Base-by-base conservation (phyloP, 257 asterid genomes). In the Fraxinus americana region DNA sequence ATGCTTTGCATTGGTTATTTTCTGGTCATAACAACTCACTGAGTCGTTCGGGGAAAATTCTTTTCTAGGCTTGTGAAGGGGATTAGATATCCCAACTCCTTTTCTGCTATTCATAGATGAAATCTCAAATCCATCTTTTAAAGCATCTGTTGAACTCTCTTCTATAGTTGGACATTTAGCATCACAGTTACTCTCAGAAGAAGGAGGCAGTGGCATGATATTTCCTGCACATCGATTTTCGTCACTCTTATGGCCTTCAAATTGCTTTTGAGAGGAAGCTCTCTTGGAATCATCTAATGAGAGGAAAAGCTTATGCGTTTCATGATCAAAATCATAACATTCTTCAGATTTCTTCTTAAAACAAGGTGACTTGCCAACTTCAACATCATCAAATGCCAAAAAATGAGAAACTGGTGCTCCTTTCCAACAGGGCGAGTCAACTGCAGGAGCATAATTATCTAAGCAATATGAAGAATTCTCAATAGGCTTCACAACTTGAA, bases 351-450 rank as follows among this genome's bases (percentile, higher is more conserved):
- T 88, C 45, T 86, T 73, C 78, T 71, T 79, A 32, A 72, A 75
- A n/a, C 59, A 76, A 81, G 74, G 79, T 7, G 79, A 52, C 45
- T 81, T 61, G 80, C 84, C 79, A 61, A 82, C 75, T 85, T 88
- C 98, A 72, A 81, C 79, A 68, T 45, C 70, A 80, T 87, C 91
- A 71, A 87, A 74, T 2, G 83, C 57, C 39, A 94, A 82, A 70
- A 87, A 79, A 27, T 80, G 89, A 82, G 92, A 84, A 78, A 88
- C 87, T 6, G 93, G 85, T 67, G 97, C 91, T 68, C 98, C 98
- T 88, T 84, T 96, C 98, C 98, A 96, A 86, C 99, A 96, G 71
- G 99, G 98, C 32, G 99, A 96, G 86, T 96, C 99, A 41, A 84
- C 96, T 45, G 87, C 90, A 11, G 80, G 83, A 86, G 79, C 89